Conservation (phyloP, 1,284 basidiomycete genomes). For the Cryptococcus sp. region DNA sequence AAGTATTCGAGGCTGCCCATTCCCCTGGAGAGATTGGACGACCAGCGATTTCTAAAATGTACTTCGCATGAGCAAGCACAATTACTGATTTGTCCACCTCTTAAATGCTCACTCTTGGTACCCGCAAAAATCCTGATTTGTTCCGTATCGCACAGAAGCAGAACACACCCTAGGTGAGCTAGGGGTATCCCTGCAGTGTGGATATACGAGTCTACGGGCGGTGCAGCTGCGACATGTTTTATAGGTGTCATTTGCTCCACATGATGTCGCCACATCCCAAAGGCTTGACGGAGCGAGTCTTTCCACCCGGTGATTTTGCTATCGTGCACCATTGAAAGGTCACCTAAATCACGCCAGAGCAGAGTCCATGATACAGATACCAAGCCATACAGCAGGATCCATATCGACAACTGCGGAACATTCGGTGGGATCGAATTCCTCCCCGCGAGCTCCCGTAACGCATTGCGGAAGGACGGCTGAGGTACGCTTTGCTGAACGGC, state of each 20-base stretch:
- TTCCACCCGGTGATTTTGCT: conserved; percentile 28
- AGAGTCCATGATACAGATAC: conserved; percentile 28
- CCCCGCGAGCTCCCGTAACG: conserved; percentile 25
- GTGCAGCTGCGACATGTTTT: background rate
- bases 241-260: conserved; percentile 1
- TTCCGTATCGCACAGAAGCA: conserved; percentile 29
- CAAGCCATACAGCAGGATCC: conserved; percentile 30
- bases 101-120: conserved; percentile 15
- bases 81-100: background rate
- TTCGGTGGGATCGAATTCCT: conserved; percentile 14
- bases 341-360: conserved; percentile 32
- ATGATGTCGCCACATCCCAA: conserved; percentile 16
- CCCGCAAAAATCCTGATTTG: conserved; percentile 31
- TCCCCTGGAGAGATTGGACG: conserved; percentile 26
- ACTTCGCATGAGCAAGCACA: no score
- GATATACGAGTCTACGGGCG: conserved; percentile 9
- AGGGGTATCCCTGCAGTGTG: conserved; percentile 26
- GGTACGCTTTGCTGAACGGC: background rate
- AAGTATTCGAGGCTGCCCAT: conserved; percentile 23
- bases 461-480: conserved; percentile 19
- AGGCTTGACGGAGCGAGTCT: conserved; percentile 22
- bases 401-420: conserved; percentile 17
- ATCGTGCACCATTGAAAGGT: conserved; percentile 29
- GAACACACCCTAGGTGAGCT: conserved; percentile 24
- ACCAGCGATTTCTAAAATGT: conserved; percentile 17